Evolutionary conservation across 176 grass and related monocot species (phyloP), one percentile per base, ranked within the genome.

Genomic region (Aegilops umbellulata): DNA sequence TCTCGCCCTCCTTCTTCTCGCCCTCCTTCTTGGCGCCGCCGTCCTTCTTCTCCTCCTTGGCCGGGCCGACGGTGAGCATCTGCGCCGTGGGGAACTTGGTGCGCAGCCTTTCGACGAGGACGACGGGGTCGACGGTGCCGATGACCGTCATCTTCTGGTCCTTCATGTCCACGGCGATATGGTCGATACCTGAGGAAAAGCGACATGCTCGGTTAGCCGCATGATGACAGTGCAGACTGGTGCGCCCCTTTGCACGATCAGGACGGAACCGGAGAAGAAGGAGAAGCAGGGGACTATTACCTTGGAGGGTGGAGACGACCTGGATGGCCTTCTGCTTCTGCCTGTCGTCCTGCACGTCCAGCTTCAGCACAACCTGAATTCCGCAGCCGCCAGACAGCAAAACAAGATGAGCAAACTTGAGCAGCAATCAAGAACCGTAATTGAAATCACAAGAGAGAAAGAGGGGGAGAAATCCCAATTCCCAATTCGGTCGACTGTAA

Each of bases 281-380:
- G 4, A 25, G 63, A 27, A 60, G 36, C 15, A 55, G 8, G 5
- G 13, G 65, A 8, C 6, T 32, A 12, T 19, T 83, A 93, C 95
- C 95, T 0, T 44, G 41, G 47, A 93, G 91, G 14, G 35, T 19
- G 66, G 95, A 90, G 68, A 94, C 95, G 2, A 75, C 80, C 36
- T 90, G 92, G 55, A 98, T 53, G 4, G 92, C 95, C 88, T 83
- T 95, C 88, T 89, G 80, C 92, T 99, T 99, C 4, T 94, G 87
- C 89, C 76, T 95, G 34, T 88, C n/a, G 71, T 96, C 90, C 78
- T 96, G 94, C 77, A 99, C 13, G 86, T 94, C 82, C 90, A 99
- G 76, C 77, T 96, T 94, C 71, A 99, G 57, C 77, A 99, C 87
- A 5, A 94, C 23, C 75, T 93, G 91, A 76, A 63, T 19, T 26